Evolutionary conservation across 2,329 filamentous ascomycete genomes (phyloP).

Genomic region (Penicillium sp.): DNA sequence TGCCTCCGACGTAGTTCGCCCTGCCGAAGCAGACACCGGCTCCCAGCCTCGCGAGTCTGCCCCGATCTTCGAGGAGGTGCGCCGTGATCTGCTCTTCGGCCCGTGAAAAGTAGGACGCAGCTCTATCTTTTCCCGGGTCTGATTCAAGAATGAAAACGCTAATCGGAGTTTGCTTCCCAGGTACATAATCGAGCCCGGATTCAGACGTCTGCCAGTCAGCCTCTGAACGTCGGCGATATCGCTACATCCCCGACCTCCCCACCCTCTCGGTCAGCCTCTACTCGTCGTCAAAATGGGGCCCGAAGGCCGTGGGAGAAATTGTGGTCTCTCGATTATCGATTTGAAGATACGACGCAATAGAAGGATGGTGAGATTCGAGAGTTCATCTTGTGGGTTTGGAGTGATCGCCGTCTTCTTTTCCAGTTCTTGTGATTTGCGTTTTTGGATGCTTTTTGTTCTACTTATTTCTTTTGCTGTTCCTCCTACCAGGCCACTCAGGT

Average conservation of each 20-base stretch:
- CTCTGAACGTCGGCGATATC: constrained; percentile 3
- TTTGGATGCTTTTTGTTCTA: constrained; percentile 13
- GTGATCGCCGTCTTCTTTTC: constrained; percentile 8
- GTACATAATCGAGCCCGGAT: not conserved
- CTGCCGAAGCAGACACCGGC: constrained; percentile 41
- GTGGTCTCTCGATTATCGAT: constrained; percentile 49
- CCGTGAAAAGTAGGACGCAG: constrained; percentile 41
- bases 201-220: constrained; percentile 6
- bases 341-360: constrained; percentile 34
- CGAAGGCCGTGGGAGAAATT: constrained; percentile 48
- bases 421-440: constrained; percentile 8
- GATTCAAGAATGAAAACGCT: constrained; percentile 4
- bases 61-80: constrained; percentile 53
- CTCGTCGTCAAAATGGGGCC: constrained; percentile 27
- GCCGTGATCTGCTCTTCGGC: constrained; percentile 51
- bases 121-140: constrained; percentile 30
- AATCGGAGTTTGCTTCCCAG: constrained; percentile 5
- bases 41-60: constrained; percentile 44
- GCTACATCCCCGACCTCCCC: constrained; percentile 27
- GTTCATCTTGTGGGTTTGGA: constrained; percentile 1
- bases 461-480: constrained; percentile 3
- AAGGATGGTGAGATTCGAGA: not conserved
- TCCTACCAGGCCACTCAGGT: not conserved
- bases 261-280: constrained; percentile 33
- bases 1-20: constrained; percentile 40